phyloP scores from a whole-genome alignment of 352 stramenopile genomes.

The Phytophthora colocasiae region DNA sequence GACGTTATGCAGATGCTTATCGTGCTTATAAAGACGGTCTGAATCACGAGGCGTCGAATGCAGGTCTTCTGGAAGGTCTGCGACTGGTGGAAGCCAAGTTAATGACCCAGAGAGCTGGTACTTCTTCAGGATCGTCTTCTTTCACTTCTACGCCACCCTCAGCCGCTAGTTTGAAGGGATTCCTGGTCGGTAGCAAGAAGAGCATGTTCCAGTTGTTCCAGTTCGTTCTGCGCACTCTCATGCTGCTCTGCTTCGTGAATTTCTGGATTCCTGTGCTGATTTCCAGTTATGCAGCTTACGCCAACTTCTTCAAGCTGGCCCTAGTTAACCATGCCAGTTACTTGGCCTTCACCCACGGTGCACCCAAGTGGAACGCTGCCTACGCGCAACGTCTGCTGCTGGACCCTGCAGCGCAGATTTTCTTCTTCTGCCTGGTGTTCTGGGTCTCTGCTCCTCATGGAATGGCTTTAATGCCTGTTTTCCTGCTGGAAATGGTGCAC shows the following conservation, averaged over 20 bases:
- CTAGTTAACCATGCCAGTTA: conserved; percentile 83
- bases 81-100: conserved; percentile 66
- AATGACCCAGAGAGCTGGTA: conserved; percentile 24
- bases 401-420: conserved; percentile 81
- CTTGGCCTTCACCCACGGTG: conserved; percentile 82
- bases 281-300: conserved; percentile 57
- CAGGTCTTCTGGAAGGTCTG: conserved; percentile 75
- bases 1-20: conserved; percentile 73
- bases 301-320: conserved; percentile 84
- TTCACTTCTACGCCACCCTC: conserved; percentile 9
- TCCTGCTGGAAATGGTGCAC: conserved; percentile 86
- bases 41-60: conserved; percentile 63
- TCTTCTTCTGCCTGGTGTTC: conserved; percentile 90
- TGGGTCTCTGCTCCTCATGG: conserved; percentile 79
- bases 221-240: conserved; percentile 65
- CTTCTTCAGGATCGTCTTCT: conserved; percentile 5
- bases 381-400: conserved; percentile 87
- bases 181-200: conserved; percentile 70
- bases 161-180: conserved; percentile 39
- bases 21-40: conserved; percentile 85
- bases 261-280: conserved; percentile 75
- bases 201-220: conserved; percentile 78
- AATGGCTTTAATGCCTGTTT: conserved; percentile 81
- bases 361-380: conserved; percentile 66
- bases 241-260: conserved; percentile 73